These are phyloP conservation scores for Phalaenopsis aphrodite DNA, from an alignment of 106 monocot species.

Conservation along the genomic window DNA sequence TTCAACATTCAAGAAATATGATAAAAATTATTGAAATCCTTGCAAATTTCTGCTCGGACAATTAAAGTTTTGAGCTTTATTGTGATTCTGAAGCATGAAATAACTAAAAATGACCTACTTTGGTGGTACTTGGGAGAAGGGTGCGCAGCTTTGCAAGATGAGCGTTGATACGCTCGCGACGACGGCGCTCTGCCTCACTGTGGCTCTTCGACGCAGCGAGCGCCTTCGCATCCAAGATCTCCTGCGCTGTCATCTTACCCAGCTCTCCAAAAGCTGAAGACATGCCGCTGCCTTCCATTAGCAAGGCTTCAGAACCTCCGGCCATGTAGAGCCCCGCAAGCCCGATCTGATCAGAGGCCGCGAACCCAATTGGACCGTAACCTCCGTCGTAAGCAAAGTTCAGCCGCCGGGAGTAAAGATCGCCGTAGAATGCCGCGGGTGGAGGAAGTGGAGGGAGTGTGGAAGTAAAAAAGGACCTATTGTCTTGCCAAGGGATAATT, in stretches of 20 bases:
- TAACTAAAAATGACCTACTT: constrained; percentile 31
- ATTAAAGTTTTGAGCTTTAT: no score
- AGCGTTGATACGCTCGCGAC: constrained; percentile 84
- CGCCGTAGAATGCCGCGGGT: constrained; percentile 15
- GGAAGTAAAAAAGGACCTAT: constrained; percentile 9
- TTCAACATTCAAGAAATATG: no score
- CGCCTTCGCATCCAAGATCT: constrained; percentile 98
- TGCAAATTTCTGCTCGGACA: no score
- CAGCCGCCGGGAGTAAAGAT: constrained; percentile 15
- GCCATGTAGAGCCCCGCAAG: constrained; percentile 27
- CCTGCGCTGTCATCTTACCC: constrained; percentile 69
- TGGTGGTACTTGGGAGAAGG: constrained; percentile 89
- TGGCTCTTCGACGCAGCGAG: constrained; percentile 96
- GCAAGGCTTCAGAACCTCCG: constrained; percentile 11
- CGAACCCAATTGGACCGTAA: background rate
- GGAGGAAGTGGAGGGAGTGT: constrained; percentile 14
- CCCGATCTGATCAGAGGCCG: constrained; percentile 18
- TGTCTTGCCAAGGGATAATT: background rate
- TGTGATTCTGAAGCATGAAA: no score
- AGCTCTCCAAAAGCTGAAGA: constrained; percentile 53
- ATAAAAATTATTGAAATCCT: no score
- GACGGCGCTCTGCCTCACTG: constrained; percentile 91
- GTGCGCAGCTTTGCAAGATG: constrained; percentile 81
- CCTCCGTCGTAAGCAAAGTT: constrained; percentile 25
- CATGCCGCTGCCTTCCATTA: constrained; percentile 8